phyloP scores from a whole-genome alignment of 495 filamentous ascomycete species.

The Sporormia fimetaria region DNA sequence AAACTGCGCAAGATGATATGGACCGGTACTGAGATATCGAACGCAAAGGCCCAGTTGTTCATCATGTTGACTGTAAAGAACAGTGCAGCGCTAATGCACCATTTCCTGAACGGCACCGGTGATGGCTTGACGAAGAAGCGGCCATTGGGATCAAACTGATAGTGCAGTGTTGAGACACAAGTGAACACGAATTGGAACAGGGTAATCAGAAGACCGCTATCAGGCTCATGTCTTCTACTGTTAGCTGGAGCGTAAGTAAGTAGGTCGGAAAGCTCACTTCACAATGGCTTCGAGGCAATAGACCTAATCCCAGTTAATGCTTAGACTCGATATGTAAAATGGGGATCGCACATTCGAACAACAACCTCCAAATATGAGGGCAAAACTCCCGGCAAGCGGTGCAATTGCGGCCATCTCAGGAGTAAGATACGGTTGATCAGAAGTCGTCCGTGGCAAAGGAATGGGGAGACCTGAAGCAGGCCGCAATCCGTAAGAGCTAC shows the following conservation, averaged over 20 bases:
- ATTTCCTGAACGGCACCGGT: slow-evolving; percentile 71
- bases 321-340: too few species aligned
- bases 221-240: slow-evolving; percentile 29
- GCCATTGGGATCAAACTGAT: slow-evolving; percentile 57
- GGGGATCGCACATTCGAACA: slow-evolving; percentile 93
- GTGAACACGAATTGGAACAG: slow-evolving; percentile 89
- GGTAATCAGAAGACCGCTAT: slow-evolving; percentile 62
- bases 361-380: slow-evolving; percentile 90
- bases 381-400: slow-evolving; percentile 49
- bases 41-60: slow-evolving; percentile 97
- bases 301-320: too few species aligned
- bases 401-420: slow-evolving; percentile 24
- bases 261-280: slow-evolving; percentile 48
- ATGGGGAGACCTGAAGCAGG: too few species aligned
- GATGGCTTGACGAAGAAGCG: slow-evolving; percentile 61
- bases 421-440: too few species aligned
- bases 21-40: slow-evolving; percentile 89
- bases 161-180: slow-evolving; percentile 52
- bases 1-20: slow-evolving; percentile 95
- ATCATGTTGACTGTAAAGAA: slow-evolving; percentile 87
- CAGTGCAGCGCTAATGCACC: slow-evolving; percentile 77
- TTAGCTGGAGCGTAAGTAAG: slow-evolving; percentile 6
- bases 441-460: too few species aligned
- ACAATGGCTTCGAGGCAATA: slow-evolving; percentile 94
- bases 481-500: too few species aligned